Percentiles rank a stretch among this genome's conserved stretches.
Conservation (phyloP, 2,329 filamentous ascomycete genomes). For the Penicillium brevicompactum region DNA sequence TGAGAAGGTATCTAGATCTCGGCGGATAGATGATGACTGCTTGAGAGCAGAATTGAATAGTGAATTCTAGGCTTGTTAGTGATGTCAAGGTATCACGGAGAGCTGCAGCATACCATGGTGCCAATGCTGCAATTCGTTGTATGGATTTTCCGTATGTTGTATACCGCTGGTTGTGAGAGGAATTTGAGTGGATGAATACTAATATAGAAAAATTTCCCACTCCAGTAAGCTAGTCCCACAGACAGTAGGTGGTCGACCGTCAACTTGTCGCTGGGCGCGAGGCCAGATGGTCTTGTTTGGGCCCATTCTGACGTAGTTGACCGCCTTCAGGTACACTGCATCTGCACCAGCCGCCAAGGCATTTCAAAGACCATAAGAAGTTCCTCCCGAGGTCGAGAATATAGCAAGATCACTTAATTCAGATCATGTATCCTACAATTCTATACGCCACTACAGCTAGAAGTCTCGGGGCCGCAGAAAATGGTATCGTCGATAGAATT, state of each 20-base stretch:
- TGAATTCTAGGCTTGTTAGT: slow-evolving; percentile 62
- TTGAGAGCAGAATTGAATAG: slow-evolving; percentile 84
- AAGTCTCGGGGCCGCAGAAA: slow-evolving; percentile 4
- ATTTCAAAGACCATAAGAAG: not conserved
- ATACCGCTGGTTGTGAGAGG: not conserved
- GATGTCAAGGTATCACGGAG: not conserved
- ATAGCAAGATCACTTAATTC: too few species aligned
- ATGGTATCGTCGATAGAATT: slow-evolving; percentile 14
- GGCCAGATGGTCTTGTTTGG: slow-evolving; percentile 38
- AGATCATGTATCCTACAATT: too few species aligned
- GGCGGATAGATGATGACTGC: slow-evolving; percentile 77
- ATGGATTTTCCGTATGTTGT: not conserved
- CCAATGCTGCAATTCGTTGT: slow-evolving; percentile 13
- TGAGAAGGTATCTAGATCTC: slow-evolving; percentile 72
- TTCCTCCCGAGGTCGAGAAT: not conserved
- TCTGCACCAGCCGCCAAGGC: not conserved
- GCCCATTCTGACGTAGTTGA: slow-evolving; percentile 36
- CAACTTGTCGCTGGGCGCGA: slow-evolving; percentile 9
- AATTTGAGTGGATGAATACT: not conserved
- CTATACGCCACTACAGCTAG: not conserved
- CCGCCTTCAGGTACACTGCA: slow-evolving; percentile 30
- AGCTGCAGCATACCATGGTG: slow-evolving; percentile 11
- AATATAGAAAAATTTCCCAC: not conserved
- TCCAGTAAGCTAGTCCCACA: not conserved
- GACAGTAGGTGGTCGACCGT: not conserved